Base-by-base conservation (phyloP, 306 rosid genomes). In the Cicer bijugum region DNA sequence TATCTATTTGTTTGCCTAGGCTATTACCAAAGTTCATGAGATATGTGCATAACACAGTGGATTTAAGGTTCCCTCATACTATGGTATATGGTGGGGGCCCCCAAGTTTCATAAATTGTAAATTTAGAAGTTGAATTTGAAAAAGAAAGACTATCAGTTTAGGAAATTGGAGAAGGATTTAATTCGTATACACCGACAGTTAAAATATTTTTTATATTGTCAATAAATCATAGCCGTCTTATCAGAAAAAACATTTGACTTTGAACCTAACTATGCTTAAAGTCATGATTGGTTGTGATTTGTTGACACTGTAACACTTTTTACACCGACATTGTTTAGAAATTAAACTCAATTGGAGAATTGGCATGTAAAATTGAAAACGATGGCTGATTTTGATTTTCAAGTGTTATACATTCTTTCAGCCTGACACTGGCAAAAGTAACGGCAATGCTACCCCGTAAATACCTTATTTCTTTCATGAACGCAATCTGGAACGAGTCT, bases 381-480 rank as follows among this genome's bases (percentile, higher is more conserved):
- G 46, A 17, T 43, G 38, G 28, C 45, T 76, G 69, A 38, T 76
- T 77, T 45, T 48, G 1, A 28, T 59, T 58, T 56, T 28, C 16
- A 55, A 46, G 64, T 37, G 44, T 19, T 48, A 50, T 28, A 59
- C 35, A 28, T 48, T 12, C 44, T 53, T 67, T 68, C 28, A 55
- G 35, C 20, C 50, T 28, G 9, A 16, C 72, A 48, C 50, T 50
- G 40, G 60, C 52, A 60, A 48, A 58, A 58, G 59, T 16, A 58
- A 42, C 53, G 7, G 63, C 63, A 17, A 37, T 19, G 33, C 59
- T 74, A 19, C 44, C 4, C 16, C 43, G 1, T 28, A 56, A 56
- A 56, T 19, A 19, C 59, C 42, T 67, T 57, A 6, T 58, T 28
- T 80, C 50, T 68, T n/a, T 15, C 10, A 50, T 66, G 14, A 69